Evolutionary conservation across 768 basidiomycete genomes (phyloP).

Genomic region (Pleurotus ostreatus): DNA sequence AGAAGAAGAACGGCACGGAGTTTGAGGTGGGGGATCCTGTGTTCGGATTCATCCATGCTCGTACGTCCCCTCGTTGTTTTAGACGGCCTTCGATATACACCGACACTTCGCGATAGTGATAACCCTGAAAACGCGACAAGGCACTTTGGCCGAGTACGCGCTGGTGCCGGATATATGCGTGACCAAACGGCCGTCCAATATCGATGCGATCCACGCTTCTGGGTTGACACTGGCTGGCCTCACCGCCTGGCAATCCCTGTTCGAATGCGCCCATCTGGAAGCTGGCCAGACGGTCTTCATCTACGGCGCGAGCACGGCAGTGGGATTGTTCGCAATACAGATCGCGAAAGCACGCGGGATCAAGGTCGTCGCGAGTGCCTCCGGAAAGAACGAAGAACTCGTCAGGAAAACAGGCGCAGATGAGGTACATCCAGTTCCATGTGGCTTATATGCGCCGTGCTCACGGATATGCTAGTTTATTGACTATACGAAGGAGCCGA

Average conservation of each 20-base stretch:
- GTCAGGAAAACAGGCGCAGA: conserved; percentile 64
- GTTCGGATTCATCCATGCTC: conserved; percentile 47
- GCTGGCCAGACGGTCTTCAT: conserved; percentile 58
- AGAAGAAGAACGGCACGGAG: conserved; percentile 46
- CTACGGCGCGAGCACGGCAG: conserved; percentile 66
- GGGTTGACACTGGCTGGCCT: conserved; percentile 54
- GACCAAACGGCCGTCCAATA: conserved; percentile 39
- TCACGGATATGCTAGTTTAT: conserved; percentile 36
- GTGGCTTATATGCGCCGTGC: background rate
- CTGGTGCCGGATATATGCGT: conserved; percentile 38
- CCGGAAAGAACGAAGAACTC: conserved; percentile 53
- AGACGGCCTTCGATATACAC: background rate
- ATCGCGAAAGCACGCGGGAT: conserved; percentile 64
- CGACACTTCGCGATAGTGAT: conserved; percentile 16
- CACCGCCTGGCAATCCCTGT: conserved; percentile 57
- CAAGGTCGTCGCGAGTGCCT: conserved; percentile 56
- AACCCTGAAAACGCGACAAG: conserved; percentile 38
- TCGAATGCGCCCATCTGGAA: conserved; percentile 45
- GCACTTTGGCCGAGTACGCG: conserved; percentile 56
- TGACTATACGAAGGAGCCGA: conserved; percentile 53
- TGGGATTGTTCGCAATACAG: conserved; percentile 71
- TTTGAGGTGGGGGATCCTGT: conserved; percentile 61
- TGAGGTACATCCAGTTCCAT: conserved; percentile 34
- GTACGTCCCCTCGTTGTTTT: conserved; percentile 18
- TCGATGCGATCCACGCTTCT: conserved; percentile 55